A percentile compares a stretch with the other conserved stretches of the same genome.
Evolutionary conservation across 2,329 filamentous ascomycete genomes (phyloP).

Genomic region (Mycosphaerelloides madeirae): DNA sequence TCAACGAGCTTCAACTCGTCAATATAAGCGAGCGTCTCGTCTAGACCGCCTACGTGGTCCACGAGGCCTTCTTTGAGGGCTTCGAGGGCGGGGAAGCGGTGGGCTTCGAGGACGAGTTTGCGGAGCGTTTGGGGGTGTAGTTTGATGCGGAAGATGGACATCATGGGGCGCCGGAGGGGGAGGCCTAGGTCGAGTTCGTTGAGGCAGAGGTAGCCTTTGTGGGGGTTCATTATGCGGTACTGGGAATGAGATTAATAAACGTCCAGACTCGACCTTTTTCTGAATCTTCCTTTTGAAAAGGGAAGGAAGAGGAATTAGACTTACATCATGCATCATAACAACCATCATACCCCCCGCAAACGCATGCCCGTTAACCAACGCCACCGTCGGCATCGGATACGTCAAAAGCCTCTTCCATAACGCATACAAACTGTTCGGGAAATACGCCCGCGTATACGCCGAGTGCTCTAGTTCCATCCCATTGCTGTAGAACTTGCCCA

Average conservation of each 20-base stretch:
- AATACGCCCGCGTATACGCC: constrained; percentile 55
- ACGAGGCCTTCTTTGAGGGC: constrained; percentile 64
- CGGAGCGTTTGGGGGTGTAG: constrained; percentile 53
- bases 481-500: constrained; percentile 77
- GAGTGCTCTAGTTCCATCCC: constrained; percentile 72
- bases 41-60: constrained; percentile 61
- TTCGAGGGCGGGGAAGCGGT: constrained; percentile 58
- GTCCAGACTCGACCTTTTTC: too few relatives aligned
- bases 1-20: constrained; percentile 54
- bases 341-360: constrained; percentile 81
- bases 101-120: constrained; percentile 66
- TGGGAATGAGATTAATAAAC: neutral
- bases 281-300: too few relatives aligned
- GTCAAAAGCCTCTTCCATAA: constrained; percentile 63
- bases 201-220: constrained; percentile 68
- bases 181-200: constrained; percentile 79
- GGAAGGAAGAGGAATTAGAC: too few relatives aligned
- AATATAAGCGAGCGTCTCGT: constrained; percentile 59
- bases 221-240: constrained; percentile 71
- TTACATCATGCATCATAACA: constrained; percentile 67
- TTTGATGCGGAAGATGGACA: constrained; percentile 68
- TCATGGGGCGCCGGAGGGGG: constrained; percentile 70
- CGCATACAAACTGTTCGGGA: constrained; percentile 56
- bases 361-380: constrained; percentile 73
- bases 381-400: constrained; percentile 77